phyloP scores from a whole-genome alignment of 169 alveolate species.

The Cryptosporidium meleagridis region DNA sequence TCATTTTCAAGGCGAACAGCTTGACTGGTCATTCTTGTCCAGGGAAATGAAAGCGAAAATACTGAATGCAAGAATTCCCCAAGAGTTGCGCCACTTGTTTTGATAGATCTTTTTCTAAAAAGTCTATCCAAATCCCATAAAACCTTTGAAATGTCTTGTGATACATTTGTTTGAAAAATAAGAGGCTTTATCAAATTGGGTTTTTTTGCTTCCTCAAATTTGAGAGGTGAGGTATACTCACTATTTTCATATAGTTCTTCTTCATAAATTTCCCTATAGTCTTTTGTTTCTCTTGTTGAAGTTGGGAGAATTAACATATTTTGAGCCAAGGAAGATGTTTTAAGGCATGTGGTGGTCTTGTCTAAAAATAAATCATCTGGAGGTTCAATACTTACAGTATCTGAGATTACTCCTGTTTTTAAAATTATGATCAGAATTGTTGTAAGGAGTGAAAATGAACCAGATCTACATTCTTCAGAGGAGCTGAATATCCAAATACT shows the following conservation, averaged over 20 bases:
- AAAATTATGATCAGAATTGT: conserved; percentile 17
- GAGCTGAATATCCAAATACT: conserved; percentile 51
- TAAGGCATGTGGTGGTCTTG: not conserved
- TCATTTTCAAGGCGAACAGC: not conserved
- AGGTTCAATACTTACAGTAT: not conserved
- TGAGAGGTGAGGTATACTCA: not conserved
- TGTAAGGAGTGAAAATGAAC: conserved; percentile 40
- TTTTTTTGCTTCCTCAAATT: not conserved
- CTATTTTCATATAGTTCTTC: conserved; percentile 1
- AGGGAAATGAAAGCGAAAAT: conserved; percentile 58
- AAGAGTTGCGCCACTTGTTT: not conserved
- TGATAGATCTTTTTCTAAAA: not conserved
- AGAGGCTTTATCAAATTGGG: not conserved
- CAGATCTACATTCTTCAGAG: conserved; percentile 46
- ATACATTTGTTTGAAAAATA: not conserved
- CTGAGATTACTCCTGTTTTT: conserved; percentile 17
- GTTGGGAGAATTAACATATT: conserved; percentile 34
- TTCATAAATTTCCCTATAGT: not conserved
- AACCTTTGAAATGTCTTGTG: not conserved
- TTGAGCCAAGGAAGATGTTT: conserved; percentile 4
- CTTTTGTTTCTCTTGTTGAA: conserved; percentile 11
- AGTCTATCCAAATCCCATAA: conserved; percentile 8
- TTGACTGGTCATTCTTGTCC: conserved; percentile 44
- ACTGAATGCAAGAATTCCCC: conserved; percentile 28
- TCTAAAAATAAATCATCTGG: conserved; percentile 7